Base-by-base conservation (phyloP, 192 early-diverging fungal species). In the Cladochytrium replicatum region DNA sequence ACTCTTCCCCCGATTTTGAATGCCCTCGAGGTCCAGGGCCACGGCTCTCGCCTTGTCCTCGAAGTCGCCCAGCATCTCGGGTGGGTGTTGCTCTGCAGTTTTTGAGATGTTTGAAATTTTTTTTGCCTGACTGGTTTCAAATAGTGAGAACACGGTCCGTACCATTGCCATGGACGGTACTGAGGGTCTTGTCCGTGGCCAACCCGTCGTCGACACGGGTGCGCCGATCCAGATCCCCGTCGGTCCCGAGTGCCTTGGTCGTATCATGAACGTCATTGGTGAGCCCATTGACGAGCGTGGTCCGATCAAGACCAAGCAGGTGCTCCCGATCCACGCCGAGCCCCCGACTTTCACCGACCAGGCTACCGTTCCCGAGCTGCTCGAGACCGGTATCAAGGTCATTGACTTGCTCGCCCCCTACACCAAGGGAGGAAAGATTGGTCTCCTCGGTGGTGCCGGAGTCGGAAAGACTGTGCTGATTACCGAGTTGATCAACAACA, bases 161-260 rank as follows among this genome's bases (percentile, higher is more conserved):
- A 91, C 88, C 61, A 96, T 96, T 89, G 93, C 93, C 64, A 96
- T 96, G 93, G 93, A 96, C 80, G 93, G 89, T 72, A 96, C 92
- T 56, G 89, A 96, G 68, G 87, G 93, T 82, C 83, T 96, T 46
- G 84, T 88, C 65, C 87, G 93, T 77, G 93, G 93, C 45, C 93
- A 96, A 78, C 71, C 82, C 41, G 93, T 96, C 52, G 60, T 77
- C 29, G 93, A 96, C 72, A 96, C 93, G 46, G 93, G 93, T 59
- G 61, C 80, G 44, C 90, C 93, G 55, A 96, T 96, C 74, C 80
- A 67, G 32, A 80, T 96, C 54, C 91, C 91, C 28, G 89, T 87
- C 61, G 91, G 91, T 56, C 83, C 82, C 63, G 91, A 91, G 79
- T 87, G 85, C 71, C 81, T 95, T 32, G 91, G 93, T 49, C 89